These are phyloP conservation scores for Colletotrichum costaricense DNA, from an alignment of 2,329 filamentous ascomycete genomes.

Conservation along the genomic window DNA sequence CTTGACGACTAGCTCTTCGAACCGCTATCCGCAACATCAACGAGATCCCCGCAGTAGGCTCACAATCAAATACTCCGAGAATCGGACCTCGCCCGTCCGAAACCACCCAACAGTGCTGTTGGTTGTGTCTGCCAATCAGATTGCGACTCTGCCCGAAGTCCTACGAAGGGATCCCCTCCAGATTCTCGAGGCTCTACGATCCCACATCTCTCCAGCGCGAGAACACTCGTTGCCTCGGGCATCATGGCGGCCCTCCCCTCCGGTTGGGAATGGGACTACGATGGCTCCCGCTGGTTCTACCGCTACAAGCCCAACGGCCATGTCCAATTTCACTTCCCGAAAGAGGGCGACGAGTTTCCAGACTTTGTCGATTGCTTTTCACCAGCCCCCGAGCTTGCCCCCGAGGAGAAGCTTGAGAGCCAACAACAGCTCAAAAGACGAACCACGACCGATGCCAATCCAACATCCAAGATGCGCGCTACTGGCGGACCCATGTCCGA, in stretches of 20 bases:
- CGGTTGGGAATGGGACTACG: conserved; percentile 69
- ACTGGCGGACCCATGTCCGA: conserved; percentile 38
- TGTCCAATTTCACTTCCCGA: conserved; percentile 67
- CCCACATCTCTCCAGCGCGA: not conserved
- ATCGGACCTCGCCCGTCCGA: not conserved
- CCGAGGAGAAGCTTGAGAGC: conserved; percentile 65
- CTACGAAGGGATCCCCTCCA: not conserved
- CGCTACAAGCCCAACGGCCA: conserved; percentile 65
- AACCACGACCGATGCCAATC: conserved; percentile 34
- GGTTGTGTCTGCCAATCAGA: not conserved
- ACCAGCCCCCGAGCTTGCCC: conserved; percentile 54
- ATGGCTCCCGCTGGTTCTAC: conserved; percentile 68
- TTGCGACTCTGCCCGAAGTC: not conserved
- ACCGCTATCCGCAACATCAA: not conserved
- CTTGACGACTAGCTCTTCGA: conserved; percentile 2
- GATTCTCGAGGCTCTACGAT: not conserved
- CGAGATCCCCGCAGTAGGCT: not conserved
- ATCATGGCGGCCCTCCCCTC: conserved; percentile 58
- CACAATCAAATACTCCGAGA: not conserved
- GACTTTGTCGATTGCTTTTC: conserved; percentile 55
- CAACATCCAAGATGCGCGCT: conserved; percentile 33
- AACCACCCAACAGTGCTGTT: not conserved
- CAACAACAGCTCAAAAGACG: conserved; percentile 60
- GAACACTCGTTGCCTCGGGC: not conserved
- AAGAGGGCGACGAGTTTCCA: conserved; percentile 68